These are phyloP conservation scores for Fusarium chlamydosporum DNA, from an alignment of 2,329 filamentous ascomycete genomes.

Conservation along the genomic window DNA sequence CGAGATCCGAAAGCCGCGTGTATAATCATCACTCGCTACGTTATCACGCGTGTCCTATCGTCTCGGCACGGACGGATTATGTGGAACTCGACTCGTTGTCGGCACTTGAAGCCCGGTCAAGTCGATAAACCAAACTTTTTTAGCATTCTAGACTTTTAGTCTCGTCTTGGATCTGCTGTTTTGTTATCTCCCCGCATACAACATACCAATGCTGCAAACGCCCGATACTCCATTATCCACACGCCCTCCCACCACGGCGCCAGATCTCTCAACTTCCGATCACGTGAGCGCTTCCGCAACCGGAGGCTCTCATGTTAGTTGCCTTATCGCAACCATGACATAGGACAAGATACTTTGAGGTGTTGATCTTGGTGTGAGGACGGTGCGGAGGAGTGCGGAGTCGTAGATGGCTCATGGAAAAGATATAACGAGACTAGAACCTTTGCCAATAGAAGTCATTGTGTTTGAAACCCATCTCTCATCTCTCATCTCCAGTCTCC, in stretches of 20 bases:
- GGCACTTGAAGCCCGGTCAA: conserved; percentile 40
- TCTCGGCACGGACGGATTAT: conserved; percentile 17
- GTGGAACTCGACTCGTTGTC: conserved; percentile 11
- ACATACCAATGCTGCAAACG: conserved; percentile 2
- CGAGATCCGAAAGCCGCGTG: conserved; percentile 29
- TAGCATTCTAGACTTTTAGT: conserved; percentile 23
- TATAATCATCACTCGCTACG: conserved; percentile 5
- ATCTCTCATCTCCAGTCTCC: background rate
- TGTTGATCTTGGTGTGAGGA: conserved; percentile 14
- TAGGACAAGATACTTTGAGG: conserved; percentile 24
- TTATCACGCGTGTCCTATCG: conserved; percentile 38
- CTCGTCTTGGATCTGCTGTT: conserved; percentile 2
- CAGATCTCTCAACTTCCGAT: conserved; percentile 22
- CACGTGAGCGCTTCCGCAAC: conserved; percentile 45
- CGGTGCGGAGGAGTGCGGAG: conserved; percentile 33
- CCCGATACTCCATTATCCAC: conserved; percentile 9
- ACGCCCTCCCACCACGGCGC: conserved; percentile 32
- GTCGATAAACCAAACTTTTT: conserved; percentile 17
- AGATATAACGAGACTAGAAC: conserved; percentile 40
- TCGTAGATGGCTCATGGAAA: conserved; percentile 17
- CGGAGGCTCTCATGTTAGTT: conserved; percentile 41
- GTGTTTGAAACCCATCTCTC: conserved; percentile 30
- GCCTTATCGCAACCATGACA: conserved; percentile 43
- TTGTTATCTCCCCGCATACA: conserved; percentile 40
- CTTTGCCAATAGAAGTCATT: conserved; percentile 37